Conservation (phyloP, 805 yeast species). For the Saccharomycopsis oosterbeekiorum region DNA sequence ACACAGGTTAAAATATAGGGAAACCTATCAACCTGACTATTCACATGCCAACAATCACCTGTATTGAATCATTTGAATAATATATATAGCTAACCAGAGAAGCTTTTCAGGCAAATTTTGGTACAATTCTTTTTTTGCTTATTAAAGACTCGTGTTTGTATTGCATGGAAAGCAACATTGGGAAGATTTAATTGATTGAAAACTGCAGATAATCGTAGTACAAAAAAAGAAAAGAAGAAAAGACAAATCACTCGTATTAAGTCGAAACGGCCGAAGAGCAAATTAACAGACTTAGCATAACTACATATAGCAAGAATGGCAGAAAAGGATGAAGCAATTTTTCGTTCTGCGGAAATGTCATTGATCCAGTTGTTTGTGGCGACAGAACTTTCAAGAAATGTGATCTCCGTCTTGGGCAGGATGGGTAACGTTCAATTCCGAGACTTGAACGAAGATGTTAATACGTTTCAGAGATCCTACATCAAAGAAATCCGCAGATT, state of each 20-base stretch:
- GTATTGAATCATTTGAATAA: too few species aligned
- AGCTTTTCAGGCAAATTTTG: too few species aligned
- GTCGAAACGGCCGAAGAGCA: neutral
- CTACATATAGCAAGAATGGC: neutral
- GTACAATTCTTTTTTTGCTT: too few species aligned
- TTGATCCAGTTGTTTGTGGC: conserved; percentile 87
- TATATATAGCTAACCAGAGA: too few species aligned
- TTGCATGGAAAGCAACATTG: too few species aligned
- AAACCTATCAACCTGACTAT: too few species aligned
- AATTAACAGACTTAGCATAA: neutral
- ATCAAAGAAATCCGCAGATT: conserved; percentile 77
- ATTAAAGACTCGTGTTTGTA: too few species aligned
- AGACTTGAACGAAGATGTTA: conserved; percentile 73
- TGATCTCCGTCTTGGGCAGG: conserved; percentile 79
- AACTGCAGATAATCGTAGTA: too few species aligned
- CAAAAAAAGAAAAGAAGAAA: too few species aligned
- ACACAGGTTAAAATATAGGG: neutral
- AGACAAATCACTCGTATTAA: too few species aligned
- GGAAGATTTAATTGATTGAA: too few species aligned
- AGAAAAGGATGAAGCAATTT: conserved; percentile 13
- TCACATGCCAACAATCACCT: too few species aligned
- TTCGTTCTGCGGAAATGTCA: conserved; percentile 93
- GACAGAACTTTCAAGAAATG: conserved; percentile 78
- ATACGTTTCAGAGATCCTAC: conserved; percentile 81
- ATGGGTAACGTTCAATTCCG: conserved; percentile 80